Conservation (phyloP, 176 grass and related monocot genomes). For the Avena atlantica region DNA sequence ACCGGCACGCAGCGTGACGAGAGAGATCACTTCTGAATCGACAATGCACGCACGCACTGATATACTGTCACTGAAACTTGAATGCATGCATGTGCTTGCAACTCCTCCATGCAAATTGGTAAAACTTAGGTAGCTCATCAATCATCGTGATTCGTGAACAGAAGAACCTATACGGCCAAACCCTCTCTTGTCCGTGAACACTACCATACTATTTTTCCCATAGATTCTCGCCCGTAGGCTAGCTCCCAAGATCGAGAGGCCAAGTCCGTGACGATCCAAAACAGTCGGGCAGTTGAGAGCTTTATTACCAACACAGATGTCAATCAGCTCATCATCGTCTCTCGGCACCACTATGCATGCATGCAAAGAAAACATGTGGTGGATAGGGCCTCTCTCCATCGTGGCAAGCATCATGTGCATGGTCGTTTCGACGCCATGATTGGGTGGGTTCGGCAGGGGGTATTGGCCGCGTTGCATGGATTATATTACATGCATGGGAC, state of each 20-base stretch:
- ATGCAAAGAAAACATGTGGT: too few species aligned
- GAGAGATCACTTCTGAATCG: background rate
- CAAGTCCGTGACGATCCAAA: background rate
- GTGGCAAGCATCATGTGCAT: background rate
- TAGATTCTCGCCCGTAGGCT: slow-evolving; percentile 4
- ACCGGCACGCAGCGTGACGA: background rate
- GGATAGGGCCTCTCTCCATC: too few species aligned
- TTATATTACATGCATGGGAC: too few species aligned
- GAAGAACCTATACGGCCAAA: too few species aligned
- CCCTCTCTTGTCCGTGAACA: background rate
- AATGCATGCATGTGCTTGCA: too few species aligned
- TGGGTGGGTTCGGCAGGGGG: background rate
- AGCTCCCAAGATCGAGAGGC: background rate
- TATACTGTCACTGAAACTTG: too few species aligned
- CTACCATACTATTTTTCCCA: background rate
- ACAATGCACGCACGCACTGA: background rate
- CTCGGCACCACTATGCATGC: background rate
- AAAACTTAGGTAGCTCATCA: background rate
- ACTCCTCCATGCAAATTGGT: background rate
- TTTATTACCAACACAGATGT: background rate
- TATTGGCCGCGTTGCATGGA: background rate
- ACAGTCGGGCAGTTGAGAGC: background rate
- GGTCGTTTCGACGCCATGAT: background rate
- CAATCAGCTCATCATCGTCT: background rate
- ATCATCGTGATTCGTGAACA: too few species aligned